A percentile compares a stretch with the other conserved stretches of the same genome.
These are phyloP conservation scores for Candida stauntonica DNA, from an alignment of 805 yeast species.

Conservation along the genomic window DNA sequence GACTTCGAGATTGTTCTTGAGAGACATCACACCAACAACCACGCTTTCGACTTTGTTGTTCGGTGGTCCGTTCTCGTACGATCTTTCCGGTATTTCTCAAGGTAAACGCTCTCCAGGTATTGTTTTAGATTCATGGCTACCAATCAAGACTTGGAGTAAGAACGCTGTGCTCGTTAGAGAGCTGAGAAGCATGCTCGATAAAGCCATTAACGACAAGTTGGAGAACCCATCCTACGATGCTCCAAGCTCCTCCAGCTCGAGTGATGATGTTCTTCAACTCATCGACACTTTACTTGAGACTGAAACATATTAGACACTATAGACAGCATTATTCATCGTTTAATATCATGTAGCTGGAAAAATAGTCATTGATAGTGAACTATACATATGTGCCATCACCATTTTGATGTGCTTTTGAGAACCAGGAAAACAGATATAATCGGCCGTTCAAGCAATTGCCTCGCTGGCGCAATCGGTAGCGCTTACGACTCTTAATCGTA, in stretches of 20 bases:
- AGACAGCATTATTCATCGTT: no score
- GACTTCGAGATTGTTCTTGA: constrained; percentile 64
- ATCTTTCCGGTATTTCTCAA: constrained; percentile 37
- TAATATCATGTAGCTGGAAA: no score
- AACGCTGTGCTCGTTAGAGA: constrained; percentile 82
- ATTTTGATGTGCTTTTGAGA: no score
- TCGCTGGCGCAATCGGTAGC: constrained; percentile 35
- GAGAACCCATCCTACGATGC: constrained; percentile 40
- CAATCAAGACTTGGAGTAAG: constrained; percentile 89
- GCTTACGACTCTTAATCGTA: constrained; percentile 34
- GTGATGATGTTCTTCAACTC: constrained; percentile 33
- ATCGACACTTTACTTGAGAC: constrained; percentile 32
- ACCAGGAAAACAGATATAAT: neutral
- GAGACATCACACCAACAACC: constrained; percentile 77
- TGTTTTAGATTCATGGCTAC: constrained; percentile 83
- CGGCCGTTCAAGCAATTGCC: constrained; percentile 18
- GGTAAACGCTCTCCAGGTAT: constrained; percentile 73
- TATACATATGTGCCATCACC: no score
- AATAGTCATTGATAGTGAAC: no score
- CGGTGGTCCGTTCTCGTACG: constrained; percentile 70
- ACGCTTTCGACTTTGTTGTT: constrained; percentile 71
- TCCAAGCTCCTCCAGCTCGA: constrained; percentile 12
- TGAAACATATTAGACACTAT: constrained; percentile 11
- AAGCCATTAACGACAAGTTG: constrained; percentile 58
- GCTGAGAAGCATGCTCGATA: constrained; percentile 61